Evolutionary conservation across 768 basidiomycete species (phyloP), one percentile per base, ranked within the genome.

Genomic region (Dendrothele bispora): DNA sequence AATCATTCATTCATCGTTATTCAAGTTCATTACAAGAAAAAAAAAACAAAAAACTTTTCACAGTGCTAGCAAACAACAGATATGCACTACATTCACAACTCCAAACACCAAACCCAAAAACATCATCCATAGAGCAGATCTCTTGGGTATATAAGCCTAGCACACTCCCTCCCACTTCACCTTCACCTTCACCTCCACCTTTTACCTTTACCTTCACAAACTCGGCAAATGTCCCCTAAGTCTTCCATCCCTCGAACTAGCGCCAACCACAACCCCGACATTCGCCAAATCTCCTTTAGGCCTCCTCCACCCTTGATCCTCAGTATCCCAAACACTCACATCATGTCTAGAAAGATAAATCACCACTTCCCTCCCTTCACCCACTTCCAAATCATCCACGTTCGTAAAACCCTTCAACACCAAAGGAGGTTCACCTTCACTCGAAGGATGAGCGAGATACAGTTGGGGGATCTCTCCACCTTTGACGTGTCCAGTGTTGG

Each of bases 381-480:
- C 79, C n/a, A n/a, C n/a, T 1, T 81, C 73, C 2, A 56, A 41
- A 1, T 87, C 53, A 7, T 72, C 69, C 25, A 83, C 65, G 57
- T 86, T 71, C 12, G 77, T 78, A 69, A 91, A 91, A 2, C 88
- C 88, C 52, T 77, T 80, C 26, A 88, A 71, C 26, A 91, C 59
- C 3, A 79, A 80, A 1, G 88, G 88, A 2, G 89, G 89, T 58
- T 90, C 86, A 29, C 74, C 75, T 3, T 84, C 72, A 1, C 75
- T 78, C 0, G 68, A 44, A 0, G 86, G 85, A 69, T 83, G 80
- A 61, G 86, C 78, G 22, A 91, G 24, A 65, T 91, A 92, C 15
- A 91, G 63, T 69, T 91, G 89, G 8, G 88, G 81, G 38, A 84
- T 80, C 48, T 91, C 90, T 29, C 75, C 73, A n/a, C 91, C 91